phyloP scores from a whole-genome alignment of 176 grass and related monocot species.

The Puccinellia tenuiflora region DNA sequence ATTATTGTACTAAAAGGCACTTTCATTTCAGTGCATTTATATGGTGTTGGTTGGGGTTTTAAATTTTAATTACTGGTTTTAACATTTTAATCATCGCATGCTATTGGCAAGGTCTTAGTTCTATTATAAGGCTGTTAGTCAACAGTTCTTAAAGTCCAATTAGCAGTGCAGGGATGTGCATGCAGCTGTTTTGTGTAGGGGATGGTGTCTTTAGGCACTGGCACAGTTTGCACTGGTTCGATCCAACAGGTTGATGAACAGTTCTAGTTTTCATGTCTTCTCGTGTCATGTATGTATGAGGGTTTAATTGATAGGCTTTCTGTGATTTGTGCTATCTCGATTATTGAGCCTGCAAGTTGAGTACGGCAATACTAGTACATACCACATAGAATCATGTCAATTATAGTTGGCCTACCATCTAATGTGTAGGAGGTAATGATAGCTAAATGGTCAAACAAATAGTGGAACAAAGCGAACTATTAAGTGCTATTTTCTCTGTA shows the following conservation, averaged over 20 bases:
- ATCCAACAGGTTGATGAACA: background rate
- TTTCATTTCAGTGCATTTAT: background rate
- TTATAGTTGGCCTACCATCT: conserved; percentile 6
- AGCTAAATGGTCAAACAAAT: background rate
- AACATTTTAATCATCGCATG: background rate
- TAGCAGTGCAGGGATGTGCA: background rate
- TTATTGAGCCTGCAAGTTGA: background rate
- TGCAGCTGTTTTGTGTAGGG: background rate
- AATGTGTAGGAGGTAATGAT: background rate
- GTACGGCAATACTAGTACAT: background rate
- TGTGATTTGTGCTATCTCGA: background rate
- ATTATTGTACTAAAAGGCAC: conserved; percentile 15
- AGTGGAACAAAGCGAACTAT: background rate
- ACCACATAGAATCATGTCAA: background rate
- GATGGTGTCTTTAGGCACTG: background rate
- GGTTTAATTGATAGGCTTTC: background rate
- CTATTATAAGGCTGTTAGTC: background rate
- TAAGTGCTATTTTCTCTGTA: background rate
- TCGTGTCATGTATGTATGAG: background rate
- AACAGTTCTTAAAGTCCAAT: background rate
- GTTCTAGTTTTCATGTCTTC: background rate
- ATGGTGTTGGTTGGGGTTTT: background rate
- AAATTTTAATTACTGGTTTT: background rate
- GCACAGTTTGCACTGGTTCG: background rate
- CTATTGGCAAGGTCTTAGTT: background rate